Evolutionary conservation across 2,329 filamentous ascomycete genomes (phyloP), one percentile per base, ranked within the genome.

Genomic region (Pyricularia pennisetigena): DNA sequence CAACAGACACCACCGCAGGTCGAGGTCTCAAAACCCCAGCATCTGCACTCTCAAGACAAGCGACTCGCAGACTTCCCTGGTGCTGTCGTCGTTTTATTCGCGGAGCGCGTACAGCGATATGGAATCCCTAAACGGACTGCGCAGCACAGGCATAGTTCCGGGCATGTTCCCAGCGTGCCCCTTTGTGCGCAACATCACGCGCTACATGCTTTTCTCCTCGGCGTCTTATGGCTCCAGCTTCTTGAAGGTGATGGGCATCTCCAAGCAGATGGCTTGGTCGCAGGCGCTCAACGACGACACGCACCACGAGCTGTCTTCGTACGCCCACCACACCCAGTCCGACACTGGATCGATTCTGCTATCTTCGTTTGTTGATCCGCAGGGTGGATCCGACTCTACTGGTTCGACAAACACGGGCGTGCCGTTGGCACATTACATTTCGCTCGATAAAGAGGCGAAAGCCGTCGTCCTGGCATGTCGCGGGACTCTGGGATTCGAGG

Each of bases 401-500:
- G 89, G 89, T 0, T 83, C 87, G 26, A 90, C 86, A 1, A 85
- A 86, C 49, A 88, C 86, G 0, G 88, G 88, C 0, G 84, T 91
- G 68, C 90, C 90, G 1, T 81, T 92, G 23, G 89, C 92, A 2
- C 90, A 92, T 75, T 92, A 91, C 72, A 85, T 92, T 49, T 88
- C 88, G 1, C 79, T 92, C 0, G 90, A 92, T 71, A 88, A 90
- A 73, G 86, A 89, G 67, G 89, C 89, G 1, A 89, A 88, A 72
- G 89, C 90, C 0, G 86, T 92, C 0, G 89, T 92, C 0, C 79
- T 92, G n/a, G 88, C 89, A 1, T 90, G 90, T 66, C 85, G 90
- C 54, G 90, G 90, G 1, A 92, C 90, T 0, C 80, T 91, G 57
- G 90, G 90, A 0, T 91, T 92, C 70, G 89, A 92, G 72, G 90